Evolutionary conservation across 2,329 filamentous ascomycete genomes (phyloP).

Genomic region (Phaeoacremonium minimum): DNA sequence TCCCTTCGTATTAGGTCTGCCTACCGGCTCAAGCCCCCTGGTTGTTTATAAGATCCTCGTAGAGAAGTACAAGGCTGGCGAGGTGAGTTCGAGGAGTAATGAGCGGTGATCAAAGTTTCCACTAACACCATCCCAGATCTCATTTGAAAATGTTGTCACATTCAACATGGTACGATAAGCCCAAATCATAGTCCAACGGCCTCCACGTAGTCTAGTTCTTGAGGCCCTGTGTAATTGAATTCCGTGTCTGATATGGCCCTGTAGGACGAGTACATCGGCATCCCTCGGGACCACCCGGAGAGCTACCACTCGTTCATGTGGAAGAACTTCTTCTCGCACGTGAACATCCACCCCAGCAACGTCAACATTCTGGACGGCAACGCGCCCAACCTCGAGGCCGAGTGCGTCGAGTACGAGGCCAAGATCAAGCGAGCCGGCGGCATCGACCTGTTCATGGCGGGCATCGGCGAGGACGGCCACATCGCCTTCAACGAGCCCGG

Average conservation of each 20-base stretch:
- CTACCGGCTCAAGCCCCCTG: conserved; percentile 68
- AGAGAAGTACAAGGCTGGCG: conserved; percentile 52
- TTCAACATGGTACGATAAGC: conserved; percentile 43
- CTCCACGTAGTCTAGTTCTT: too few relatives aligned
- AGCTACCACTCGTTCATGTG: conserved; percentile 84
- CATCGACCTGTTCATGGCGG: conserved; percentile 73
- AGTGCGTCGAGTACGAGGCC: conserved; percentile 70
- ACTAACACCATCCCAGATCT: too few relatives aligned
- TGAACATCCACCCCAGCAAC: conserved; percentile 65
- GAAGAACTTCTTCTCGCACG: conserved; percentile 71
- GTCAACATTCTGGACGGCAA: conserved; percentile 74
- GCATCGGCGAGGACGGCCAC: conserved; percentile 74
- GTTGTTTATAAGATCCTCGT: conserved; percentile 67
- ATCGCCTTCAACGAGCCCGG: conserved; percentile 82
- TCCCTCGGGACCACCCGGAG: conserved; percentile 69
- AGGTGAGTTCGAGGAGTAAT: conserved; percentile 16
- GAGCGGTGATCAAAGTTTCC: too few relatives aligned
- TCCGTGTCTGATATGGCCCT: too few relatives aligned
- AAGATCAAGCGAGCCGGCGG: conserved; percentile 65
- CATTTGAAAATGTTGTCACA: conserved; percentile 65
- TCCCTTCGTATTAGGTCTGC: conserved; percentile 69
- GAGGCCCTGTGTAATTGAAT: too few relatives aligned
- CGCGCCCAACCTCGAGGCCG: conserved; percentile 61
- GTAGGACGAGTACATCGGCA: conserved; percentile 78
- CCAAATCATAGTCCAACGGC: neutral